A percentile compares a stretch with the other conserved stretches of the same genome.
Evolutionary conservation across 2,329 filamentous ascomycete species (phyloP).

Genomic region (Polychaeton citri): DNA sequence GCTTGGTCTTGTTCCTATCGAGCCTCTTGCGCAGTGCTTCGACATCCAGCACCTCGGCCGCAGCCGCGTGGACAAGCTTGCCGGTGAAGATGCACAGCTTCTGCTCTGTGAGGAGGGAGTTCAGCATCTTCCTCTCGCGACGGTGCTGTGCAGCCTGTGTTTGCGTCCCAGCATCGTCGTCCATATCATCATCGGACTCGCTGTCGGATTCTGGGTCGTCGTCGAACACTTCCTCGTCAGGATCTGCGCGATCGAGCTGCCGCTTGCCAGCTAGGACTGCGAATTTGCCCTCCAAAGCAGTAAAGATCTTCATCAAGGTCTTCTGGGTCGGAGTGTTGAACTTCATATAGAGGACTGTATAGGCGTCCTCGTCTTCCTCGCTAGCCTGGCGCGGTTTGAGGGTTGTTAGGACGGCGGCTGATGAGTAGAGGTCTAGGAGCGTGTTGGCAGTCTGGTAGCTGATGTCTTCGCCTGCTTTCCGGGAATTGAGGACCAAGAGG

Average conservation of each 20-base stretch:
- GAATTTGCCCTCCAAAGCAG: conserved; percentile 60
- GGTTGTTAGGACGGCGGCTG: conserved; percentile 54
- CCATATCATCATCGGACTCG: conserved; percentile 40
- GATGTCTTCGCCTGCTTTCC: conserved; percentile 49
- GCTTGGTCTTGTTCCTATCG: conserved; percentile 61
- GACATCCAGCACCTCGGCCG: conserved; percentile 60
- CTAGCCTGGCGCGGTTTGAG: conserved; percentile 15
- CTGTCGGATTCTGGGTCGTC: conserved; percentile 49
- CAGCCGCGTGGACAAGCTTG: conserved; percentile 70
- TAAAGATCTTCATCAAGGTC: conserved; percentile 64
- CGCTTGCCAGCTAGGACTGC: conserved; percentile 45
- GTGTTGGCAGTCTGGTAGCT: conserved; percentile 62
- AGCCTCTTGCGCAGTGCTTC: conserved; percentile 56
- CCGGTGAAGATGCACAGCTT: conserved; percentile 73
- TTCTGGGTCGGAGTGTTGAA: conserved; percentile 54
- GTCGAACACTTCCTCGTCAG: conserved; percentile 43
- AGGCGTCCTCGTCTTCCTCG: conserved; percentile 29
- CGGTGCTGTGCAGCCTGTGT: conserved; percentile 38
- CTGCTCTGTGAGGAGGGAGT: conserved; percentile 65
- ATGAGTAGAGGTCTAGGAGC: conserved; percentile 68
- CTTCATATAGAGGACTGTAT: conserved; percentile 44
- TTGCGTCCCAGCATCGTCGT: conserved; percentile 33
- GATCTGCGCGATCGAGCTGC: conserved; percentile 35
- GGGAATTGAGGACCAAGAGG: conserved; percentile 34
- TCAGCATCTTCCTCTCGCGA: conserved; percentile 43